Evolutionary conservation across 768 basidiomycete genomes (phyloP), one percentile per base, ranked within the genome.

Genomic region (Lentinula guzmanii): DNA sequence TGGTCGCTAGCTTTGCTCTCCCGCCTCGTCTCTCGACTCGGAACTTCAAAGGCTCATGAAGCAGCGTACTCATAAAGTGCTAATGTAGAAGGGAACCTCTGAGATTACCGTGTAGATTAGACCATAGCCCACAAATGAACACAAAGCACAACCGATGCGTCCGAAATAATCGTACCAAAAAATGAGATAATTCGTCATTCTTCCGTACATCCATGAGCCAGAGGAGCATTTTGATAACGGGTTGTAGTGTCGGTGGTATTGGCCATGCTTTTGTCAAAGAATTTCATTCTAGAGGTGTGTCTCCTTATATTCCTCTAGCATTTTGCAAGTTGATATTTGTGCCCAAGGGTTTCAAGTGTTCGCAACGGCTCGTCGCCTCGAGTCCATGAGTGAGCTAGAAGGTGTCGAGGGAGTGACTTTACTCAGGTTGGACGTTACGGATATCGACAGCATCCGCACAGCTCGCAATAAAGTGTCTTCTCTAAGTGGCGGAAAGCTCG

Each of bases 391-490:
- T 11, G 63, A 59, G 5, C 60, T 74, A 5, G 56, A 53, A 2
- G 61, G 28, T 5, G 37, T 54, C 1, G 1, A 39, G 37, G 50
- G 67, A 1, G 62, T 70, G 13, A 61, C 62, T n/a, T 67, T 65
- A 31, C 37, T 73, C 5, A 54, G 15, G 15, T 64, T 74, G 10
- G 73, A 74, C 58, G 73, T 73, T 4, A 71, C 68, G 11, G 50
- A 61, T 41, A 52, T 43, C 4, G 62, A 64, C 6, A 41, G 39
- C 31, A 63, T 73, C 18, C 21, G 37, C 8, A 52, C 56, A 1
- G 63, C 63, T 15, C 28, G 57, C 10, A 57, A 62, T 16, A 34
- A 58, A 8, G 60, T 73, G 15, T 50, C 62, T 13, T 54, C 33
- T n/a, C 4, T 63, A 53, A 70, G 68, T 13, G 65, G 65, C 2